A percentile compares a stretch with the other conserved stretches of the same genome.
phyloP scores from a whole-genome alignment of 441 rosid genomes.

The Sinapis alba region DNA sequence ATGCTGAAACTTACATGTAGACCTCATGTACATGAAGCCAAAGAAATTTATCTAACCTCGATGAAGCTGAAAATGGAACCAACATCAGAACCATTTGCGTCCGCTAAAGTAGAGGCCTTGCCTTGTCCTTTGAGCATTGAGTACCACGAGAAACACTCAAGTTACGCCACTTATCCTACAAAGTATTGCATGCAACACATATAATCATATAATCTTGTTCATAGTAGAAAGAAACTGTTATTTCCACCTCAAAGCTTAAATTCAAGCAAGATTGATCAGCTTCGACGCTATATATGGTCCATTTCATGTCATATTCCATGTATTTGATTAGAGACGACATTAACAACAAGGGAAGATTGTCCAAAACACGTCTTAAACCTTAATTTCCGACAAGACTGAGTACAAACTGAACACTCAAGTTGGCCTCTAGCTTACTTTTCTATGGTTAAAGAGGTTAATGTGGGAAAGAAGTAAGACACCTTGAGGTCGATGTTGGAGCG shows the following conservation, averaged over 20 bases:
- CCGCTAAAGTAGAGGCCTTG: slow-evolving; percentile 52
- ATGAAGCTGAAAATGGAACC: slow-evolving; percentile 57
- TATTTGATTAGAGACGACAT: background rate
- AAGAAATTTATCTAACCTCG: slow-evolving; percentile 51
- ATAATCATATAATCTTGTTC: too few species aligned
- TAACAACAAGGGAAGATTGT: background rate
- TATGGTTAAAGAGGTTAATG: background rate
- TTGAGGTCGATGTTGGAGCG: slow-evolving; percentile 94
- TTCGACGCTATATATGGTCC: background rate
- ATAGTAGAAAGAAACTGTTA: background rate
- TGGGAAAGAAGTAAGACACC: slow-evolving; percentile 42
- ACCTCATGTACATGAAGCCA: background rate
- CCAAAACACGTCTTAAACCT: background rate
- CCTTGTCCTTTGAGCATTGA: slow-evolving; percentile 58
- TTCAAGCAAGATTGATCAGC: too few species aligned
- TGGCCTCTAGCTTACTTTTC: background rate
- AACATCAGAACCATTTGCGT: slow-evolving; percentile 58
- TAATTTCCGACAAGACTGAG: background rate
- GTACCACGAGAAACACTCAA: slow-evolving; percentile 58
- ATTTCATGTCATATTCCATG: background rate
- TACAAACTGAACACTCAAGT: background rate
- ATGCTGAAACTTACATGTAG: background rate
- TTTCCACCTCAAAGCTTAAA: background rate
- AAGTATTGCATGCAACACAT: slow-evolving; percentile 16
- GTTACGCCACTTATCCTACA: slow-evolving; percentile 90